Evolutionary conservation across 164 flowering plant species (phyloP), one percentile per base, ranked within the genome.

Genomic region (Vitis rotundifolia): DNA sequence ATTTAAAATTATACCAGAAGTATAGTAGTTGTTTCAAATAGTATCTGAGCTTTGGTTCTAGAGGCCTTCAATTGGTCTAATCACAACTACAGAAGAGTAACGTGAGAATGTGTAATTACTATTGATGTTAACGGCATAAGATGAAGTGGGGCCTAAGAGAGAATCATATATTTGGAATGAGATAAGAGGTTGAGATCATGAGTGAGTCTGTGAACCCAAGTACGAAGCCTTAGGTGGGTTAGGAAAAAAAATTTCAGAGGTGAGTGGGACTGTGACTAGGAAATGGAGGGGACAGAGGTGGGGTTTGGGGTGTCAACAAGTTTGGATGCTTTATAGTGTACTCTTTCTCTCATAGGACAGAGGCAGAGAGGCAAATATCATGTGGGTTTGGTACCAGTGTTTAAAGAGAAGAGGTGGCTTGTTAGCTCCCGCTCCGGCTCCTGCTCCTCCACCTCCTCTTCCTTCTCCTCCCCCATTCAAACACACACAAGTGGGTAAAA

Each of bases 301-400:
- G 77, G 73, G 66, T 14, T 37, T n/a, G 49, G 28, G n/a, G 14
- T 52, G 66, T 61, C 68, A 61, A 15, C 51, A 53, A 66, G 22
- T 69, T 75, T 70, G 77, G 70, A 61, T 47, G 71, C 68, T 70
- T 75, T 75, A 53, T 70, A 13, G 65, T 66, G 68, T 71, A 64
- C 48, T 49, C 57, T 66, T 26, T 22, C 13, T 63, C 2, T 8
- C 14, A n/a, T 22, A 44, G 61, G 51, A 53, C 67, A 67, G 13
- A 14, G 59, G 9, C 72, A 63, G 19, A 65, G 28, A 37, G 44
- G 44, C 51, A 47, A 53, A 18, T 15, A 59, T 73, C 59, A 65
- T 53, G 73, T 64, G 70, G 66, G 51, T 47, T 37, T 47, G 49
- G 71, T 61, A 65, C 76, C 48, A 67, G 44, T 49, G 61, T 63